Evolutionary conservation across 1,284 basidiomycete species (phyloP), one percentile per base, ranked within the genome.

Genomic region (Pseudozyma pruni): DNA sequence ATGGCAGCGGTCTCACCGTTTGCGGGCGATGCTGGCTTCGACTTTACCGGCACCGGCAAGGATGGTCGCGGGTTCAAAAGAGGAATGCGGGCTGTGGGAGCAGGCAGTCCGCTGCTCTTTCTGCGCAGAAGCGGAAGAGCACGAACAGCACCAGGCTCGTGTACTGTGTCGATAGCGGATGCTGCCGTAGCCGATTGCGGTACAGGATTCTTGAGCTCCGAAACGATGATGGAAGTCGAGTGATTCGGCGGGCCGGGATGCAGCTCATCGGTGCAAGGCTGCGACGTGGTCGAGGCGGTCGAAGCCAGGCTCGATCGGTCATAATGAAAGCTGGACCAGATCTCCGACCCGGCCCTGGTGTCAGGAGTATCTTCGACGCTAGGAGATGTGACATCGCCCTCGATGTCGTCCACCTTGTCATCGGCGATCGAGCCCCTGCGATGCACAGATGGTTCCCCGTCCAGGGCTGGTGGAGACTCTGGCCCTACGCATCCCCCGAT

Each of bases 271-370:
- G 11, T 37, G 51, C 68, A 67, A 22, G 39, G 41, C 27, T 42
- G 47, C 2, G 68, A 72, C 47, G 49, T 62, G 8, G 54, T 51
- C 13, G 68, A 58, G 3, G 62, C 62, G 7, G 62, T 61, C 22
- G 68, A 72, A 16, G 46, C 50, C 9, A 48, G 47, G 51, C 68
- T 72, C 17, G 46, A 44, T 33, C 68, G 57, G 32, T 72, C 68
- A 14, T 35, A 53, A 17, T 61, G 53, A 47, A 72, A 58, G 46
- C 57, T 67, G 10, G 49, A 58, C 68, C 68, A 72, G 33, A 66
- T 57, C 23, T 66, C 62, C n/a, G 68, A 72, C 2, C 68, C 62
- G 0, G 54, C 58, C 47, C 47, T 58, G 13, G 68, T 72, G 42
- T 62, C 48, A 1, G 68, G 68, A 19, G 68, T 72, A 14, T 72